phyloP scores from a whole-genome alignment of 2,329 filamentous ascomycete species.

The Neoscytalidium dimidiatum region DNA sequence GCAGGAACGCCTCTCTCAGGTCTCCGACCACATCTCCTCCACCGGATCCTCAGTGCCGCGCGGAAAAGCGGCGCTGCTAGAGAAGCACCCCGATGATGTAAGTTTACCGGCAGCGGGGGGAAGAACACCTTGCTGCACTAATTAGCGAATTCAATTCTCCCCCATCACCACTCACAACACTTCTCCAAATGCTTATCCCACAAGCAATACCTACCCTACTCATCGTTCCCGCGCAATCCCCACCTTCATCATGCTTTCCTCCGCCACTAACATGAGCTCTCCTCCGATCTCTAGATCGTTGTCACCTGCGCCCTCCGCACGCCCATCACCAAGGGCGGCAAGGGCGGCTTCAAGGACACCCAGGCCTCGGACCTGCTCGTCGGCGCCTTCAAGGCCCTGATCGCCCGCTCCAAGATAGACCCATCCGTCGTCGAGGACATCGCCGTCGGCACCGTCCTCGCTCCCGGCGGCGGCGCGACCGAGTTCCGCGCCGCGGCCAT shows the following conservation, averaged over 20 bases:
- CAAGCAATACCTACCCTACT: background rate
- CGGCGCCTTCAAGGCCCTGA: conserved; percentile 77
- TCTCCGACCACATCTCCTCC: conserved; percentile 57
- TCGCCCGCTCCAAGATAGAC: conserved; percentile 80
- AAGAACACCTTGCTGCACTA: background rate
- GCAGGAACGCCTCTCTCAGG: conserved; percentile 61
- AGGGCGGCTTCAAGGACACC: conserved; percentile 95
- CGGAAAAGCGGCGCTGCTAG: conserved; percentile 47
- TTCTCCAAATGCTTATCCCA: too few species aligned
- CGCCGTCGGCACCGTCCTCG: conserved; percentile 85
- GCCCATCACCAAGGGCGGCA: conserved; percentile 88
- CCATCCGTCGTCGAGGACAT: conserved; percentile 88
- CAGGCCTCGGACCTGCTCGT: conserved; percentile 80
- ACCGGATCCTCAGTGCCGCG: conserved; percentile 36
- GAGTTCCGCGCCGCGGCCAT: conserved; percentile 93
- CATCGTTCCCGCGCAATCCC: too few species aligned
- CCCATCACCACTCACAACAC: too few species aligned
- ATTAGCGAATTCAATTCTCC: too few species aligned
- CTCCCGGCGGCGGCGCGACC: conserved; percentile 90
- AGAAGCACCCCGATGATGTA: conserved; percentile 61
- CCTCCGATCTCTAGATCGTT: conserved; percentile 60
- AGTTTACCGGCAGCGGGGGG: conserved; percentile 21
- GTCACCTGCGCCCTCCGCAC: conserved; percentile 91
- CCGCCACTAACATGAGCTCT: background rate
- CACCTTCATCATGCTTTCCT: too few species aligned